Conservation (phyloP, 2,329 filamentous ascomycete genomes). For the Hortaea werneckii region DNA sequence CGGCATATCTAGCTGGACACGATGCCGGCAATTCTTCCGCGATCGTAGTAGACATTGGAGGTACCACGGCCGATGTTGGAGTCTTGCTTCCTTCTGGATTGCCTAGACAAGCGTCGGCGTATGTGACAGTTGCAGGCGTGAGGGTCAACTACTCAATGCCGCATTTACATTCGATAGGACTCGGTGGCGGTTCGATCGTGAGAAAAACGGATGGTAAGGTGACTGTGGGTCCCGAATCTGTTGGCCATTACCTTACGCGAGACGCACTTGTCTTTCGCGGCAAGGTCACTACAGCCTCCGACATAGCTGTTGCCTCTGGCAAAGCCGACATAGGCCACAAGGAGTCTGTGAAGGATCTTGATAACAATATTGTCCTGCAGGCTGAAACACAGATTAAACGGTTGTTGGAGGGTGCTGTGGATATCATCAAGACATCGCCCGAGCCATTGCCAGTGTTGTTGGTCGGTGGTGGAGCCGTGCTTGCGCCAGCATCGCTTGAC, state of each 20-base stretch:
- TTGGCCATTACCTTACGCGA: constrained; percentile 41
- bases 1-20: constrained; percentile 44
- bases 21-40: constrained; percentile 20
- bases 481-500: constrained; percentile 39
- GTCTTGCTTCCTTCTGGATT: constrained; percentile 50
- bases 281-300: constrained; percentile 42
- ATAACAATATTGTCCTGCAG: constrained; percentile 11
- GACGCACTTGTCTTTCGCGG: constrained; percentile 47
- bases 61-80: constrained; percentile 55
- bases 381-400: constrained; percentile 31
- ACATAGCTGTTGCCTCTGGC: constrained; percentile 35
- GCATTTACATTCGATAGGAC: constrained; percentile 42
- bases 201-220: constrained; percentile 24
- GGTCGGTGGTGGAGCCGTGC: constrained; percentile 48
- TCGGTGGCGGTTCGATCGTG: constrained; percentile 46
- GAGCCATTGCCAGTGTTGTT: constrained; percentile 44
- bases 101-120: constrained; percentile 51
- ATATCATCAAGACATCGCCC: constrained; percentile 47
- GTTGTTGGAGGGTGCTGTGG: constrained; percentile 43
- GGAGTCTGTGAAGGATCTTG: constrained; percentile 10
- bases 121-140: constrained; percentile 51
- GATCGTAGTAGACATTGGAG: constrained; percentile 56
- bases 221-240: constrained; percentile 47
- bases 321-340: constrained; percentile 18
- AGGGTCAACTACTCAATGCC: constrained; percentile 42